Evolutionary conservation across 2,329 filamentous ascomycete genomes (phyloP), one percentile per base, ranked within the genome.

Genomic region (Botrytis hyacinthi): DNA sequence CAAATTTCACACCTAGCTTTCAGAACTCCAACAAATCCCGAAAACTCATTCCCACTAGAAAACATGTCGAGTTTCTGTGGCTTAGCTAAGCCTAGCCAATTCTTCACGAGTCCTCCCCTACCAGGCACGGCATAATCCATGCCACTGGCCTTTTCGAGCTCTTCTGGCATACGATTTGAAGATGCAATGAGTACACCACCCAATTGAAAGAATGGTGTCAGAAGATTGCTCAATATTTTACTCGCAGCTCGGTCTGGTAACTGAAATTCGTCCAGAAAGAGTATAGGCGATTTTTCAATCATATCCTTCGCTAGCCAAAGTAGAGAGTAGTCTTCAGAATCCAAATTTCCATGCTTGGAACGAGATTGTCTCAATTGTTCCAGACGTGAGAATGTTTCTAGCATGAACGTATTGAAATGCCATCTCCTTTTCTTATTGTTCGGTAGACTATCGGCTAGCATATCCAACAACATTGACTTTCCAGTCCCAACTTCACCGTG

Each of bases 371-470:
- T 85, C 62, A 92, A 86, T 20, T 86, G 84, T 78, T 95, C 93
- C 1, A 96, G 84, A 69, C 90, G 90, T 1, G 92, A 91, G 65
- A 95, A 86, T 0, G 89, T 90, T 76, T 95, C 90, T 14, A 95
- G 84, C 92, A 96, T 96, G 78, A 96, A 96, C 0, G 92, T 94
- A 80, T 93, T 94, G 82, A 94, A 96, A 80, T 95, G 93, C 90
- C 91, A 94, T 74, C 92, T 85, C 77, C 87, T 86, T 83, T 95
- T 95, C 78, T 90, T 90, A 62, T 86, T 84, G 26, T 89, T 94
- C 1, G 93, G 93, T 6, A 96, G 83, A 69, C 91, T 92, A 70
- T 94, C 91, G 22, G 92, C 92, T n/a, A 96, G 88, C 0, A 96
- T 84, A 78, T 95, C 93, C 22, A 95, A 86, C n/a, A 96, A 86